Evolutionary conservation across 148 eudicot genomes (phyloP).

Genomic region (Spergularia marina): DNA sequence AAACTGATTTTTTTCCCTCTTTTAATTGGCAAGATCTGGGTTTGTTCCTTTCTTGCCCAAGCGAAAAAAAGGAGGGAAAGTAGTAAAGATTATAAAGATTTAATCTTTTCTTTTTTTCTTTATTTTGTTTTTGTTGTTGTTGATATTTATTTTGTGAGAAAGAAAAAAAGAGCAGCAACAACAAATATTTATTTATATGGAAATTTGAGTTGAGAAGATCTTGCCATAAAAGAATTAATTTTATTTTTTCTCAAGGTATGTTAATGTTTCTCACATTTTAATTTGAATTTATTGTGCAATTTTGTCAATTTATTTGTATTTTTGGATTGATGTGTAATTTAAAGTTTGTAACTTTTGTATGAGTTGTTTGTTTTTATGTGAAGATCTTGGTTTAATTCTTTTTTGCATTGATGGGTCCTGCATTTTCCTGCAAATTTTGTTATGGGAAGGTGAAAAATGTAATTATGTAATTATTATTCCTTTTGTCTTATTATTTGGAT

Average conservation of each 20-base stretch:
- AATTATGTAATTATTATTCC: neutral
- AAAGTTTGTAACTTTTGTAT: conserved; percentile 16
- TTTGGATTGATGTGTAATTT: neutral
- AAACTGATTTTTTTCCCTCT: neutral
- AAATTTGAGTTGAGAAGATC: conserved; percentile 25
- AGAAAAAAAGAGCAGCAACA: neutral
- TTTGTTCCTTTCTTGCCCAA: conserved; percentile 33
- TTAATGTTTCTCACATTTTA: neutral
- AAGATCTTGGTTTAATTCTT: conserved; percentile 10
- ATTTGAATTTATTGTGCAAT: conserved; percentile 13
- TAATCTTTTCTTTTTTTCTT: neutral
- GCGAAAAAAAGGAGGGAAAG: conserved; percentile 16
- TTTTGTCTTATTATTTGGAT: neutral
- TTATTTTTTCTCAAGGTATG: conserved; percentile 8
- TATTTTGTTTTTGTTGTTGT: too few relatives aligned
- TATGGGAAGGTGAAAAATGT: neutral
- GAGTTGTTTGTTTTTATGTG: neutral
- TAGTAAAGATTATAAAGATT: conserved; percentile 5
- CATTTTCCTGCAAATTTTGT: neutral
- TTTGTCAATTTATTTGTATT: neutral
- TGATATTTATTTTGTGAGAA: conserved; percentile 6
- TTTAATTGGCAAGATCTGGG: conserved; percentile 38
- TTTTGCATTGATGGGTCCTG: conserved; percentile 19
- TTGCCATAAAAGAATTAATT: conserved; percentile 14
- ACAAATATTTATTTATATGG: neutral